phyloP scores from a whole-genome alignment of 441 rosid genomes.

The Populus hybrid region DNA sequence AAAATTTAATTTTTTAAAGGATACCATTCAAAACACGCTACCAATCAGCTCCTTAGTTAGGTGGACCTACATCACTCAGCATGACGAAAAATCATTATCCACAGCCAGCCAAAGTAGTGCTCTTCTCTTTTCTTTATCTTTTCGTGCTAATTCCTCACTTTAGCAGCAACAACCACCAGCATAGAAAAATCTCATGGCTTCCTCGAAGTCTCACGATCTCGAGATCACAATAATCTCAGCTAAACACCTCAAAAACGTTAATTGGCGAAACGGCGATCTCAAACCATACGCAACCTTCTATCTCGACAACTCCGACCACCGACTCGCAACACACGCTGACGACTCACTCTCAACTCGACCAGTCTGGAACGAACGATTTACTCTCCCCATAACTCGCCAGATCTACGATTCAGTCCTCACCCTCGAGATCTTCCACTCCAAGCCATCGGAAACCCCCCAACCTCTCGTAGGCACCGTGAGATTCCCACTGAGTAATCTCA shows the following conservation, averaged over 20 bases:
- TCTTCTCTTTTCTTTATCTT: not conserved
- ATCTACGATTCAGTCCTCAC: constrained; percentile 36
- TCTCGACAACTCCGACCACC: constrained; percentile 45
- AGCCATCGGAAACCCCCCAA: constrained; percentile 50
- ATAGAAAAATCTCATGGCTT: constrained; percentile 22
- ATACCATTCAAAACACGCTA: too few species aligned
- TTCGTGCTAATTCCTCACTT: not conserved
- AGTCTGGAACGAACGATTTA: constrained; percentile 51
- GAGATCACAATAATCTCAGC: constrained; percentile 56
- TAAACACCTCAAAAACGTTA: constrained; percentile 67
- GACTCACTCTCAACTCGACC: constrained; percentile 55
- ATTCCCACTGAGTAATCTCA: constrained; percentile 47
- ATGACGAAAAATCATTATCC: not conserved
- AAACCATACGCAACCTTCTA: constrained; percentile 61
- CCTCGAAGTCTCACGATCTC: constrained; percentile 35
- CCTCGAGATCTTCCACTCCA: constrained; percentile 64
- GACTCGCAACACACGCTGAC: constrained; percentile 50
- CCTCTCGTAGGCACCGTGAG: constrained; percentile 58
- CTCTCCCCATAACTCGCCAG: constrained; percentile 37
- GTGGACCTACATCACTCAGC: not conserved
- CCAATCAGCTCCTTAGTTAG: too few species aligned
- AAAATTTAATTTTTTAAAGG: too few species aligned
- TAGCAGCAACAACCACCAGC: constrained; percentile 19
- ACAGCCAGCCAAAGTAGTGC: not conserved
- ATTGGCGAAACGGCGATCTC: constrained; percentile 66